phyloP scores from a whole-genome alignment of 345 rosid species.

The Pistacia vera region DNA sequence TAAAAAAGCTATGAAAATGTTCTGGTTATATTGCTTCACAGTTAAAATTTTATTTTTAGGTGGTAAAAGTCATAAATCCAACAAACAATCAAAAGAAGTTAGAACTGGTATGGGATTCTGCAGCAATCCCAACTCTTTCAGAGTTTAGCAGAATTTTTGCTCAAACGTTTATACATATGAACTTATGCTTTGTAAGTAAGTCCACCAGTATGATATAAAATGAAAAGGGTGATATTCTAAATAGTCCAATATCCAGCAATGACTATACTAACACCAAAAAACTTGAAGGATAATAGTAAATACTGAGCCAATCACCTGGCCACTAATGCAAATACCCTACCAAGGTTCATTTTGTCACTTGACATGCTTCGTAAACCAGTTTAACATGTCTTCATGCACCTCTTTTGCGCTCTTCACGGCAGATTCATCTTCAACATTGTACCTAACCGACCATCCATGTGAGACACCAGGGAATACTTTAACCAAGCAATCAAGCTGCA shows the following conservation, averaged over 20 bases:
- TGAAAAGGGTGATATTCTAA: neutral
- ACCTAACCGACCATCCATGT: slow-evolving; percentile 72
- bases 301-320: neutral
- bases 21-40: no score
- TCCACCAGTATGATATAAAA: no score
- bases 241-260: neutral
- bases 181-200: neutral
- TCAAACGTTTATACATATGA: neutral
- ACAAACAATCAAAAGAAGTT: no score
- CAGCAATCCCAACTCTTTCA: neutral
- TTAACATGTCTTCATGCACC: slow-evolving; percentile 60
- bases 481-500: slow-evolving; percentile 29
- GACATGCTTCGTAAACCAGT: slow-evolving; percentile 56
- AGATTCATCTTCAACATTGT: slow-evolving; percentile 42
- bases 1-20: no score
- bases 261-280: neutral
- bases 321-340: neutral
- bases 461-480: slow-evolving; percentile 60
- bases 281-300: neutral
- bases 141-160: neutral
- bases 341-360: slow-evolving; percentile 24
- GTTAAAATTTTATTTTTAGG: no score
- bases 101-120: no score
- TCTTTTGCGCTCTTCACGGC: slow-evolving; percentile 63
- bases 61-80: no score